These are phyloP conservation scores for Tranzscheliella williamsii DNA, from an alignment of 1,284 basidiomycete species.

Conservation along the genomic window DNA sequence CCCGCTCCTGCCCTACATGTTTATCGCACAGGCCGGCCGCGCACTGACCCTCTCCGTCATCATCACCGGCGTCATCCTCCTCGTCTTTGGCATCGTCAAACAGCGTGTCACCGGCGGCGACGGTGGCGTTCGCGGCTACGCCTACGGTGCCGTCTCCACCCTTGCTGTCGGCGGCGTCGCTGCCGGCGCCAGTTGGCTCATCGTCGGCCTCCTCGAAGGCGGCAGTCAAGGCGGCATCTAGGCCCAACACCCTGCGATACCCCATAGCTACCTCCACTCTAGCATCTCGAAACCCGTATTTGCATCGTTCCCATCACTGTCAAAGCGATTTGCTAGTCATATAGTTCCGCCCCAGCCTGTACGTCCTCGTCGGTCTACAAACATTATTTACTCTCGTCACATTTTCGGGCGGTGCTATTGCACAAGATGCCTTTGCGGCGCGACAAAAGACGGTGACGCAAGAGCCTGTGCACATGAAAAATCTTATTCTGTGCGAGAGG, in stretches of 20 bases:
- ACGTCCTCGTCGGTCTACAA: too few species aligned
- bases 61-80: slow-evolving; percentile 48
- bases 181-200: slow-evolving; percentile 82
- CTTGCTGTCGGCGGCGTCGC: slow-evolving; percentile 85
- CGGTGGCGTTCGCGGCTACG: slow-evolving; percentile 56
- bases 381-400: too few species aligned
- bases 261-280: too few species aligned
- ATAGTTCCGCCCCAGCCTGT: too few species aligned
- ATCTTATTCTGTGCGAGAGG: background rate
- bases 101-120: slow-evolving; percentile 47
- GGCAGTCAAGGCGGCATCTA: slow-evolving; percentile 19
- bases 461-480: too few species aligned
- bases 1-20: slow-evolving; percentile 53
- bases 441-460: too few species aligned
- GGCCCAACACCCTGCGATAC: too few species aligned
- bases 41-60: slow-evolving; percentile 44
- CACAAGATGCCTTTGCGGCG: too few species aligned
- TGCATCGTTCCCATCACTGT: too few species aligned
- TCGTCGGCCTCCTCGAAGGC: slow-evolving; percentile 76
- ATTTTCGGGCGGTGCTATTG: too few species aligned
- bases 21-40: slow-evolving; percentile 32
- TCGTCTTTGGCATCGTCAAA: slow-evolving; percentile 53
- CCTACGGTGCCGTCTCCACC: slow-evolving; percentile 88
- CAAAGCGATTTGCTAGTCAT: too few species aligned
- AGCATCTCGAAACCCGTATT: too few species aligned